These are phyloP conservation scores for Sungouiozyma ichnusensis DNA, from an alignment of 805 yeast species.

Conservation along the genomic window DNA sequence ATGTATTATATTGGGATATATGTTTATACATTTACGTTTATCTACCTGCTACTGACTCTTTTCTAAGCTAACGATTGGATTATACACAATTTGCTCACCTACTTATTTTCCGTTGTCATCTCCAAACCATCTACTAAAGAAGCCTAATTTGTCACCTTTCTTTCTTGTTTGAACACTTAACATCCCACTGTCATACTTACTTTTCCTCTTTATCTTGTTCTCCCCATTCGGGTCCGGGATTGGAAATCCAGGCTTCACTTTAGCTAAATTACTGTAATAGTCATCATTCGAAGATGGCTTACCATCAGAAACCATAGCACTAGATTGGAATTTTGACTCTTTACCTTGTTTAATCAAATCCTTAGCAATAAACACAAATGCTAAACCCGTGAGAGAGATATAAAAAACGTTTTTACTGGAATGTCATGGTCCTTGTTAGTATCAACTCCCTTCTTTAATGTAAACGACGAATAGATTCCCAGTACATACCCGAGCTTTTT, in stretches of 20 bases:
- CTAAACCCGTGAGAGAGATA: conserved; percentile 21
- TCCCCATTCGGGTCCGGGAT: conserved; percentile 20
- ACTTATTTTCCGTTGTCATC: conserved; percentile 4
- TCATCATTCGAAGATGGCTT: conserved; percentile 7
- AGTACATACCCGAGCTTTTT: background rate
- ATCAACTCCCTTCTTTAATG: too few relatives aligned
- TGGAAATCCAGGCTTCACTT: conserved; percentile 48
- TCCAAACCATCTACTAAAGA: conserved; percentile 16
- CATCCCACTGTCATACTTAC: conserved; percentile 62
- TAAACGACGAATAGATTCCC: too few relatives aligned
- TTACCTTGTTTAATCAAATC: conserved; percentile 28
- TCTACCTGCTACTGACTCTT: too few relatives aligned
- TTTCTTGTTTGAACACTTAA: conserved; percentile 46
- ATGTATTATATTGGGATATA: background rate
- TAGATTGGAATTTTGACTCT: conserved; percentile 29
- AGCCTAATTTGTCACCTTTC: conserved; percentile 40
- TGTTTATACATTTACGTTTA: background rate
- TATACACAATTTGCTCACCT: too few relatives aligned
- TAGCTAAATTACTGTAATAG: conserved; percentile 30
- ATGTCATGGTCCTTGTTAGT: background rate
- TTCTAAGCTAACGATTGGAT: too few relatives aligned
- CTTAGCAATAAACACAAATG: conserved; percentile 19
- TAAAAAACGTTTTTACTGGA: conserved; percentile 19
- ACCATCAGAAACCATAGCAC: conserved; percentile 13
- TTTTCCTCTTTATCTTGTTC: conserved; percentile 36